Base-by-base conservation (phyloP, 2,329 filamentous ascomycete species). In the Arthrinium phaeospermum region DNA sequence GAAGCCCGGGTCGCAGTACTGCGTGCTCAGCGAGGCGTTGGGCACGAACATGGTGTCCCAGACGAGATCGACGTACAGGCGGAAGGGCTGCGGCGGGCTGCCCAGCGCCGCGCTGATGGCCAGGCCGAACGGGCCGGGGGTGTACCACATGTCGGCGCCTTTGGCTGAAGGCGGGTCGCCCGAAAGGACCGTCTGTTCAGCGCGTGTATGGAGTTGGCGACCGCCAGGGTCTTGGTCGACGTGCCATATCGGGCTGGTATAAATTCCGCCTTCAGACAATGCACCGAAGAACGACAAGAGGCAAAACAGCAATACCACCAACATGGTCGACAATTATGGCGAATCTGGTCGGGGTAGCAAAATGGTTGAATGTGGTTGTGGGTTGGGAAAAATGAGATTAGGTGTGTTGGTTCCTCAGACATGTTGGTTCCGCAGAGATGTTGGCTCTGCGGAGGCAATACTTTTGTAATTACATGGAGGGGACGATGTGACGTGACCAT, bases 141-240 rank as follows among this genome's bases (percentile, higher is more conserved):
- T 61, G 16, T 61, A 61, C 53, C 53, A 61, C 53, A 61, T 61
- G 53, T 61, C 53, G 14, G 53, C 27, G 16, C 10, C 53, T 61
- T 61, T 34, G 16, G 27, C 24, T 13, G 53, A 61, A 61, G 53
- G 27, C 14, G 53, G 34, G 53, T 34, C 16, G 6, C 53, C 53
- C 34, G 53, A 61, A 34, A 61, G 27, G 16, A 61, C 53, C 2
- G 10, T 13, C 27, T 61, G 53, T 14, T 61, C 27, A 34, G 53
- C 14, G 24, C 53, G 53, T 22, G 27, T 19, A 22, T 34, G 3
- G 2, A 61, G 53, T 22, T 61, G 53, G 27, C 53, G 53, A 24
- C 27, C 27, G 27, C 27, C 27, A 34, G 27, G 27, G 53, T 61
- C 16, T 10, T 19, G 27, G 22, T 34, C 53, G 1, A 24, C 53